Conservation (phyloP, 306 rosid genomes). For the Dryas drummondii region DNA sequence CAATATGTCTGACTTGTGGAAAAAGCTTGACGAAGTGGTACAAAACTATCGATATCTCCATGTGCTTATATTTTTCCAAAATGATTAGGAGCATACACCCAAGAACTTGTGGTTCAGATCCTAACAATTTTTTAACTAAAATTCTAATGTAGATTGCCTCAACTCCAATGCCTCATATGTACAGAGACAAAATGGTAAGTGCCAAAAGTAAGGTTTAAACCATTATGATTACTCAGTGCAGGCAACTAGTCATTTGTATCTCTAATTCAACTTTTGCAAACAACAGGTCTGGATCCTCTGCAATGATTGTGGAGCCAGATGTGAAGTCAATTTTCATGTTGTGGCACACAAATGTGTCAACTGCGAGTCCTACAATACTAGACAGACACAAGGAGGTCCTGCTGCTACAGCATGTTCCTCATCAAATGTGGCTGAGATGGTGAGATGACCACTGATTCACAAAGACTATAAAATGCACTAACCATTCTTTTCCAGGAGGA, state of each 20-base stretch:
- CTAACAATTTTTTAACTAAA: constrained; percentile 23
- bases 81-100: background rate
- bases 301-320: constrained; percentile 69
- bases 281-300: constrained; percentile 75
- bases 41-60: too few relatives aligned
- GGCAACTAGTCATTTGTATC: background rate
- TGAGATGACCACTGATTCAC: too few relatives aligned
- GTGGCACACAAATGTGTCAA: constrained; percentile 60
- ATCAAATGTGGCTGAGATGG: too few relatives aligned
- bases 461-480: too few relatives aligned
- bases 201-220: background rate
- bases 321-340: constrained; percentile 53
- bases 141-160: constrained; percentile 52
- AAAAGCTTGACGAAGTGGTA: too few relatives aligned
- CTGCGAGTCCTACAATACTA: constrained; percentile 25
- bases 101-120: background rate
- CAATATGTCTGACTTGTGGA: too few relatives aligned
- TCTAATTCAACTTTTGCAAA: constrained; percentile 10
- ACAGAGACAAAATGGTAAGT: constrained; percentile 55
- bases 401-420: too few relatives aligned
- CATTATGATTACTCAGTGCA: too few relatives aligned
- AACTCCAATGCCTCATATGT: constrained; percentile 60
- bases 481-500: too few relatives aligned
- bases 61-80: background rate
- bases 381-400: too few relatives aligned